Base-by-base conservation (phyloP, 139 green algal species). In the Picocystis salinarum region DNA sequence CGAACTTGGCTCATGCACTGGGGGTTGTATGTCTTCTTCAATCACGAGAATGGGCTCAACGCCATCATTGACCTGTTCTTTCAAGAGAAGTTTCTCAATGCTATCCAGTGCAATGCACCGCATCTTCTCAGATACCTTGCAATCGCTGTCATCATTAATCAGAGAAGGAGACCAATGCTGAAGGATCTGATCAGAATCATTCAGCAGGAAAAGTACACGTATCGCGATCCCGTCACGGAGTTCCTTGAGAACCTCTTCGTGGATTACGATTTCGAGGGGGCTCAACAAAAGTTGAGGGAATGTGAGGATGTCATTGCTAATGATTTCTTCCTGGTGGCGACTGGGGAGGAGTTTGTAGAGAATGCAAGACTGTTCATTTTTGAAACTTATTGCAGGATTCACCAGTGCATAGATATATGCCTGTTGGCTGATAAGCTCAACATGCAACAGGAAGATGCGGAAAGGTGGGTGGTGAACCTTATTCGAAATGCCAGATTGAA, bases 1-100 rank as follows among this genome's bases (percentile, higher is more conserved):
- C 79, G 89, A 48, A 83, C 79, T 23, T 99, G 89, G 89, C 71
- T 99, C 49, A 76, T 95, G 69, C 89, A 99, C 67, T 97, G 86
- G 89, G 51, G 64, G 5, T 69, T 99, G 13, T 96, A 91, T 55
- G 76, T 96, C 23, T 94, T 93, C 73, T 96, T 92, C 70, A 95
- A 97, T 73, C 75, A 88, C 53, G 80, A 94, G 47, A 91, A 85
- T 51, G 89, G 89, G 12, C 63, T 76, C 42, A 89, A 91, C 60
- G 55, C 65, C 28, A 76, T 99, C 41, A 77, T 96, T 19, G 89
- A 99, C 64, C 62, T 96, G 6, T 93, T 93, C 67, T 69, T 97
- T 36, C 73, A 84, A 55, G 82, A 92, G 18, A 79, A 67, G 50
- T 85, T 85, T 52, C 46, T 80, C 17, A 69, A 70, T 20, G 75